Evolutionary conservation across 108 stramenopile genomes (phyloP), one percentile per base, ranked within the genome.

Genomic region (Skeletonema grethae): DNA sequence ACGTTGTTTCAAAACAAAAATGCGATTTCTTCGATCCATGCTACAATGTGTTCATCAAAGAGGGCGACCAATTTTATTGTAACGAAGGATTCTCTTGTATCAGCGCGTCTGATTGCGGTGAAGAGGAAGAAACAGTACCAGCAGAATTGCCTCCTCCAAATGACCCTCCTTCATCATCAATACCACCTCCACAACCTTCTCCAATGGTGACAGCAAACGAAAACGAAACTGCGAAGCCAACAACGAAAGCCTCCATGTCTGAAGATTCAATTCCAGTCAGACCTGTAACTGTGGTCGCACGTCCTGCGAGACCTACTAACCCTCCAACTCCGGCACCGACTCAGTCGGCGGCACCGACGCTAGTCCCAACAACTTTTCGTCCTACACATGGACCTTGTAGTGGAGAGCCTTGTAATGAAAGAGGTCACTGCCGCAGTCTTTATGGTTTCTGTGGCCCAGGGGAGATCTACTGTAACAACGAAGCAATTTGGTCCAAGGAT

Each of bases 391-490:
- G 79, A 22, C 73, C 79, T 9, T 80, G 79, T 56, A 63, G 28
- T 66, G 73, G 73, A 18, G 29, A 41, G 7, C 10, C 32, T 5
- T 75, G 73, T 30, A 24, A 53, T 60, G 13, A 66, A 67, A 31
- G 29, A 55, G 65, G 58, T 34, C 79, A 80, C 20, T 73, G 72
- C 41, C 62, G 79, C 15, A 74, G 73, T 57, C 57, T 65, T 18
- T 80, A 73, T 58, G 79, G 73, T 18, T 80, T 80, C 56, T 80
- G 79, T 43, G 79, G 79, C 34, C 79, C 79, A 10, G 69, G 73
- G 30, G 46, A 63, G 39, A 69, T 68, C n/a, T 80, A 74, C 67
- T 80, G 79, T 38, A 68, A 80, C 35, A 72, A 70, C 7, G 59
- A 32, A 24, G 63, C 72, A 16, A 74, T 64, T 58, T 80, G 79